A percentile compares a stretch with the other conserved stretches of the same genome.
These are phyloP conservation scores for Cyclanthera cordifolia DNA, from an alignment of 306 rosid genomes.

Conservation along the genomic window DNA sequence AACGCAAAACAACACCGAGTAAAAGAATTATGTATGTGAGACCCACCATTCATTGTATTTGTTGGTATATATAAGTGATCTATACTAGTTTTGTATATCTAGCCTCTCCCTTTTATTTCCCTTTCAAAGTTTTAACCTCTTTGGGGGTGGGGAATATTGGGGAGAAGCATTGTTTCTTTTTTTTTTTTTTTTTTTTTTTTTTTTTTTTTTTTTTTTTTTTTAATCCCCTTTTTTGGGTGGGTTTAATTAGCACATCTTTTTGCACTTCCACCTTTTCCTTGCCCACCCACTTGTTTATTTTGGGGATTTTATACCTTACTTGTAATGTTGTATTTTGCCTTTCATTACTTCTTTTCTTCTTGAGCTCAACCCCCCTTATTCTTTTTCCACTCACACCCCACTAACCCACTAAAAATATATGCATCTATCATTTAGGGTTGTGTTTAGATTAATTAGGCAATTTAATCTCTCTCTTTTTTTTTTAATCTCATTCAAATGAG, in stretches of 20 bases:
- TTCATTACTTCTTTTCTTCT: background rate
- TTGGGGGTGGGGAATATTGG: constrained; percentile 46
- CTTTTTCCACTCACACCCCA: background rate
- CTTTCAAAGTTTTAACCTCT: constrained; percentile 13
- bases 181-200: constrained; percentile 9
- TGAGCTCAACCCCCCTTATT: background rate
- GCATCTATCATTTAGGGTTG: background rate
- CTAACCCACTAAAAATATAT: background rate
- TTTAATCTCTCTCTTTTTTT: background rate
- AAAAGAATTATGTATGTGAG: too few species aligned
- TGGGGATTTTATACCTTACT: constrained; percentile 12
- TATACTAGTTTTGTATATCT: constrained; percentile 34
- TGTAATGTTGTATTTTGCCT: background rate
- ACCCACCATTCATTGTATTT: too few species aligned
- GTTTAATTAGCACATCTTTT: constrained; percentile 9
- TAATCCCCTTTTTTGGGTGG: constrained; percentile 20
- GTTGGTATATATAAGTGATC: too few species aligned
- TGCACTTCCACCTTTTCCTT: constrained; percentile 4
- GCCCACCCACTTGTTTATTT: constrained; percentile 14
- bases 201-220: constrained; percentile 15
- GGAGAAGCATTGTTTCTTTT: constrained; percentile 35
- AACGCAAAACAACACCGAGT: too few species aligned
- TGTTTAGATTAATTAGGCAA: background rate
- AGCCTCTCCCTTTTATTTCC: background rate
- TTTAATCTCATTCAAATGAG: background rate